Base-by-base conservation (phyloP, 805 yeast species). In the Crinitomyces ghanaensis region DNA sequence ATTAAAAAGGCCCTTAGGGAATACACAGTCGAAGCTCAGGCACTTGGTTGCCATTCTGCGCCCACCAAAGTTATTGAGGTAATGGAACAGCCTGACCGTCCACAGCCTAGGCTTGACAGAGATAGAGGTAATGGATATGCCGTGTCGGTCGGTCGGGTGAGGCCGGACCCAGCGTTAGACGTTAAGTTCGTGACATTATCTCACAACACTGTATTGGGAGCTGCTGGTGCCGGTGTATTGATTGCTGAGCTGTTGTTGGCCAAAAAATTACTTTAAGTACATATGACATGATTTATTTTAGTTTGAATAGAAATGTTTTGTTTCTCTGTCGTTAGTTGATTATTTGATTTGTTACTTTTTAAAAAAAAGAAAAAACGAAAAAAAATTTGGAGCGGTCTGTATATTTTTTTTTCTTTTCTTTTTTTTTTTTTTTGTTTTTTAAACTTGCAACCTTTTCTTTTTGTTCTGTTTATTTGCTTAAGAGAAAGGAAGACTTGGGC, bases 181-280 rank as follows among this genome's bases (percentile, higher is more conserved):
- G 74, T 71, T 66, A 91, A 91, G 65, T 88, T 91, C 86, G 95
- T 91, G 35, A 91, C 85, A n/a, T 66, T 91, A 45, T 86, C 96
- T 18, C 98, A 91, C 61, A 91, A 91, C 69, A 91, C 98, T 35
- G 72, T 91, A 50, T 83, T 91, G 46, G 98, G 98, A 53, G 98
- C 98, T 52, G 98, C 98, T 17, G 98, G 98, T 56, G 80, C 96
- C 6, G 98, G 98, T 59, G 69, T 91, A 40, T 73, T 91, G 59
- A 91, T 91, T 56, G 98, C 93, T 34, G 98, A 91, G 65, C 67
- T 85, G 35, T 68, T 91, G 49, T 60, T 71, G 39, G 86, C 86
- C 39, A 85, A 79, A 63, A 68, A 72, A 40, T 59, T 83, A 45
- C 68, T 88, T 42, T 85, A 69, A 56, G 26, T 11, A 19, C 12